Conservation (phyloP, 2,329 filamentous ascomycete genomes). For the Stagonosporopsis rhizophila region DNA sequence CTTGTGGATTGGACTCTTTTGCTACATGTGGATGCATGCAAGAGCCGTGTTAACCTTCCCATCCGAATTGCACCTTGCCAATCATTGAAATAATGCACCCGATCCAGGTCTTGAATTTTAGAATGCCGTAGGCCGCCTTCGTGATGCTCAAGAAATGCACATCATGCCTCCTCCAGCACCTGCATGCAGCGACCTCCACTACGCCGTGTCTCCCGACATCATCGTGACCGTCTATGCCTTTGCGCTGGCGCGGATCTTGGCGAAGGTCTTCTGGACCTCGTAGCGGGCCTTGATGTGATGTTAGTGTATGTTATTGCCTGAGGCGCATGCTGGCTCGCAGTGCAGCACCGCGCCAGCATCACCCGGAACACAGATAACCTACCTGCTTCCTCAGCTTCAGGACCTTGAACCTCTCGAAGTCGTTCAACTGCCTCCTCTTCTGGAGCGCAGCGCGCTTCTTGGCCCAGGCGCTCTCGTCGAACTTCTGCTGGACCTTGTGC, state of each 20-base stretch:
- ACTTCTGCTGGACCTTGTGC: slow-evolving; percentile 90
- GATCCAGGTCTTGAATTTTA: slow-evolving; percentile 49
- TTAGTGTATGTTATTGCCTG: slow-evolving; percentile 24
- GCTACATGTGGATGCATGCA: slow-evolving; percentile 49
- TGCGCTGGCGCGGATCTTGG: slow-evolving; percentile 70
- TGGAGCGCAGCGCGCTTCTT: slow-evolving; percentile 88
- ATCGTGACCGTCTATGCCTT: slow-evolving; percentile 47
- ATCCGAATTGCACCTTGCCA: slow-evolving; percentile 52
- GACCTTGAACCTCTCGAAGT: slow-evolving; percentile 99
- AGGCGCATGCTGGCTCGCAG: neutral
- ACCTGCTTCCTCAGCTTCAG: slow-evolving; percentile 99
- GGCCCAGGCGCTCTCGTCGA: slow-evolving; percentile 88
- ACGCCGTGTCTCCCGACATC: slow-evolving; percentile 38
- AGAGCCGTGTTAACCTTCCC: slow-evolving; percentile 50
- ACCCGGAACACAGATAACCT: slow-evolving; percentile 45
- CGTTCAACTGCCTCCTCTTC: slow-evolving; percentile 88
- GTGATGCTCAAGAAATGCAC: slow-evolving; percentile 50
- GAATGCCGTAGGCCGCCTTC: slow-evolving; percentile 48
- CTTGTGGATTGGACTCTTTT: slow-evolving; percentile 49
- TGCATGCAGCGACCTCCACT: slow-evolving; percentile 41
- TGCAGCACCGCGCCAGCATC: slow-evolving; percentile 3
- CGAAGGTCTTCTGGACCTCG: slow-evolving; percentile 95
- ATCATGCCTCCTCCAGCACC: slow-evolving; percentile 45
- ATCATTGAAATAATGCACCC: slow-evolving; percentile 47
- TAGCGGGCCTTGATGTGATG: slow-evolving; percentile 72